A percentile compares a stretch with the other conserved stretches of the same genome.
These are phyloP conservation scores for Boletus smithii DNA, from an alignment of 1,284 basidiomycete genomes.

Conservation along the genomic window DNA sequence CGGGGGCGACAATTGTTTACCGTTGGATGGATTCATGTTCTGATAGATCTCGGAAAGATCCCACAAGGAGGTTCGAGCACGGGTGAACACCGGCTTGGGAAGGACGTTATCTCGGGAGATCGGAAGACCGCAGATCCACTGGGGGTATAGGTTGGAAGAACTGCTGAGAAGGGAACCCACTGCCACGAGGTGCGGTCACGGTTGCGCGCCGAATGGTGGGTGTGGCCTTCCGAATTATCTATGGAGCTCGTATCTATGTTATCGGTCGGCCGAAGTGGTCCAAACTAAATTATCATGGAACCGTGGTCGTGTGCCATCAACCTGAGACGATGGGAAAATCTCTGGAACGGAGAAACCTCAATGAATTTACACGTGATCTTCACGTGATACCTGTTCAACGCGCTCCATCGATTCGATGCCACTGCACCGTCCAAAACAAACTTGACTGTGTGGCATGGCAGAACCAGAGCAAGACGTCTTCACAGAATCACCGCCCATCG, in stretches of 20 bases:
- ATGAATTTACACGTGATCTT: slow-evolving; percentile 13
- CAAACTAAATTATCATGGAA: no score
- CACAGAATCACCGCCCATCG: slow-evolving; percentile 36
- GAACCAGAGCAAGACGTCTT: slow-evolving; percentile 28
- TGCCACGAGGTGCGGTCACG: no score
- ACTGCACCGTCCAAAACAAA: slow-evolving; percentile 1
- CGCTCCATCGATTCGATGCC: slow-evolving; percentile 14
- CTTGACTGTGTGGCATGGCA: slow-evolving; percentile 15
- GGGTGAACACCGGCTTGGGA: neutral
- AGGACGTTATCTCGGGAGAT: neutral
- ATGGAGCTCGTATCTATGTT: no score
- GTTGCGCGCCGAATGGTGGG: no score
- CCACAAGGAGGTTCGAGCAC: neutral
- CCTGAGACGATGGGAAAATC: no score
- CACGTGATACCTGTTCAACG: slow-evolving; percentile 27
- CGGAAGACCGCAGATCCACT: no score
- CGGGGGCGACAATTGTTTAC: neutral
- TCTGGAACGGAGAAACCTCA: no score
- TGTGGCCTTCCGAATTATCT: no score
- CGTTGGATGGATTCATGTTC: neutral
- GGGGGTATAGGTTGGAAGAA: no score
- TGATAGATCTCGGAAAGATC: neutral
- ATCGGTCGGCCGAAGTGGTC: no score
- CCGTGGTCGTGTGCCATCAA: no score
- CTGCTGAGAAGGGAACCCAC: no score